Evolutionary conservation across 169 alveolate species (phyloP).

Genomic region (Perkinsus olseni): DNA sequence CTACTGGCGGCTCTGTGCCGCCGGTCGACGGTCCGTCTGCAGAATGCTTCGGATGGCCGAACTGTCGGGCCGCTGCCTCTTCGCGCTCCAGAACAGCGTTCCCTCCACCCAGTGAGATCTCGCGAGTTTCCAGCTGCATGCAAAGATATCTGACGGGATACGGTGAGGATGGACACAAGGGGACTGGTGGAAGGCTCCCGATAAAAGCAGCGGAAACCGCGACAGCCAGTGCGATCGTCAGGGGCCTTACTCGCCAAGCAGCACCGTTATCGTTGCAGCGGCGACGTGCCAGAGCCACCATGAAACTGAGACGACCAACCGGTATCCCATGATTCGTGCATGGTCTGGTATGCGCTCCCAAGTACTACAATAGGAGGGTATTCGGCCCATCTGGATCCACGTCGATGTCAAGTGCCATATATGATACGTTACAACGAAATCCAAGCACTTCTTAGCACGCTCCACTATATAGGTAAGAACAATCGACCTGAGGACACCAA

Average conservation of each 20-base stretch:
- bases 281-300: background rate
- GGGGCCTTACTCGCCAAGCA: background rate
- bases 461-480: slow-evolving; percentile 18
- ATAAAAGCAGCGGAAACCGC: too few species aligned
- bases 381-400: background rate
- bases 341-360: background rate
- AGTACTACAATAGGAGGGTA: background rate
- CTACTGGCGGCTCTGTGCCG: background rate
- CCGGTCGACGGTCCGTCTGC: background rate
- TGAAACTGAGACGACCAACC: background rate
- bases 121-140: background rate
- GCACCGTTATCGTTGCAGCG: background rate
- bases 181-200: background rate
- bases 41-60: background rate
- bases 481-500: background rate
- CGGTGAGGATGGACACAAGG: background rate
- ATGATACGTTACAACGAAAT: slow-evolving; percentile 6
- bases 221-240: too few species aligned
- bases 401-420: background rate
- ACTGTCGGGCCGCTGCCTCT: background rate
- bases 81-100: background rate
- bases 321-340: background rate
- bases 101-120: background rate
- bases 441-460: slow-evolving; percentile 17
- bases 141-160: background rate